Conservation (phyloP, 2,329 filamentous ascomycete species). For the Pseudogymnoascus sp. region DNA sequence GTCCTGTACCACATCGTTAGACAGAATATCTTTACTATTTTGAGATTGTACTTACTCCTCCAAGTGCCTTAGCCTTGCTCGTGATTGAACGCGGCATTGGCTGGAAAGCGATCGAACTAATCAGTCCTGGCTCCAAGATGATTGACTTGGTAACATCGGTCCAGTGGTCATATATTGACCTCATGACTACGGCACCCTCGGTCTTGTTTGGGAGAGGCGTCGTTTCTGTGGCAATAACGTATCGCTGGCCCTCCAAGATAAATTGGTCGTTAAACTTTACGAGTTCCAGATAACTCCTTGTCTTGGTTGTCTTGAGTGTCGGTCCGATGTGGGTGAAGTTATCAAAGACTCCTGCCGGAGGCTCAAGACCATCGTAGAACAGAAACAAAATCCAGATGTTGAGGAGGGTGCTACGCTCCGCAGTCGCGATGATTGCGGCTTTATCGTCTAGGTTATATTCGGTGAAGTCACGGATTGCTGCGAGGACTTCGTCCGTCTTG, state of each 20-base stretch:
- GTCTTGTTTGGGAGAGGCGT: constrained; percentile 8
- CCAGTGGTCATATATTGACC: constrained; percentile 7
- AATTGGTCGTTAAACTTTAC: constrained; percentile 6
- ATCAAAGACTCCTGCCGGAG: constrained; percentile 32
- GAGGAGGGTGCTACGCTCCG: constrained; percentile 37
- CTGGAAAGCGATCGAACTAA: constrained; percentile 25
- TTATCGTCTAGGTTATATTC: constrained; percentile 50
- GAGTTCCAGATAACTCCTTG: constrained; percentile 8
- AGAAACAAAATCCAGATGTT: constrained; percentile 52
- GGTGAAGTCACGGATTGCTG: constrained; percentile 45
- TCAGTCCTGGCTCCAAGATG: constrained; percentile 15
- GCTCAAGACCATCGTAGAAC: constrained; percentile 50
- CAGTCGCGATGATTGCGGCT: constrained; percentile 50
- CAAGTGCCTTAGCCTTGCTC: constrained; percentile 12
- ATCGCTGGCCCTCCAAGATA: constrained; percentile 4
- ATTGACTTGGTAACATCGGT: constrained; percentile 17
- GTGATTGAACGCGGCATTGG: constrained; percentile 23
- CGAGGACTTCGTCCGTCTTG: constrained; percentile 31
- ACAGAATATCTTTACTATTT: background rate
- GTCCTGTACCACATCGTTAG: constrained; percentile 11
- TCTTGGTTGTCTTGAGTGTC: constrained; percentile 5
- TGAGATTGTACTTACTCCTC: constrained; percentile 9
- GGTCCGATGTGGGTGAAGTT: constrained; percentile 41
- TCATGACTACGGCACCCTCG: constrained; percentile 3
- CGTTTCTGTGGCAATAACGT: constrained; percentile 12